Base-by-base conservation (phyloP, 768 basidiomycete genomes). In the Mycena vulgaris region DNA sequence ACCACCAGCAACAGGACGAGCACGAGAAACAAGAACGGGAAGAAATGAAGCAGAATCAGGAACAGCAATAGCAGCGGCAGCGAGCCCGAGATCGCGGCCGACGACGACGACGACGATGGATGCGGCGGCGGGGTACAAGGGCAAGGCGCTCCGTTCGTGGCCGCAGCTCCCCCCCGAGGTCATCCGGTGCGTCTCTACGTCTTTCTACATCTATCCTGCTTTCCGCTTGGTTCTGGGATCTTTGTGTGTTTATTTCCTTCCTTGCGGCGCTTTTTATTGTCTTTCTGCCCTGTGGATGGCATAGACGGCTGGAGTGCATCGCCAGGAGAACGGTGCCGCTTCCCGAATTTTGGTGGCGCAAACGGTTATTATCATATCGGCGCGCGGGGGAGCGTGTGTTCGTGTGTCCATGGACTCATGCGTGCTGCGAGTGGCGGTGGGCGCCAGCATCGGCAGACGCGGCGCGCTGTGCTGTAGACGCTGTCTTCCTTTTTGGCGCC, bases 71-170 rank as follows among this genome's bases (percentile, higher is more conserved):
- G 10, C 53, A 6, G 6, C 48, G 7, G 27, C 48, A 13, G 27
- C 7, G 48, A 11, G 27, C 48, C 19, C 25, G 19, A 19, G 19
- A 28, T 19, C 9, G 48, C 48, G 48, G 3, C 48, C 30, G 30
- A 49, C 5, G 47, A 51, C 49, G 23, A 19, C 17, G 28, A 17
- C 17, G 51, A 2, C 5, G 28, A 52, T 17, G n/a, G 19, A 13
- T 28, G 11, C 28, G 19, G n/a, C 55, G 40, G 21, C 17, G 30
- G 42, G 62, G 27, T 72, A 68, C 58, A 72, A 72, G 42, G 71
- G 71, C 31, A 72, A 72, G 47, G 71, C 57, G 3, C 52, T 68
- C 14, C 56, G 71, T 5, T 72, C 66, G 51, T 72, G 71, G 66
- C 53, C 51, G 4, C 62, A 68, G 63, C 63, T 72, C 0, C 71